Evolutionary conservation across 129 eudicot genomes (phyloP), one percentile per base, ranked within the genome.

Genomic region (Flaveria brownii): DNA sequence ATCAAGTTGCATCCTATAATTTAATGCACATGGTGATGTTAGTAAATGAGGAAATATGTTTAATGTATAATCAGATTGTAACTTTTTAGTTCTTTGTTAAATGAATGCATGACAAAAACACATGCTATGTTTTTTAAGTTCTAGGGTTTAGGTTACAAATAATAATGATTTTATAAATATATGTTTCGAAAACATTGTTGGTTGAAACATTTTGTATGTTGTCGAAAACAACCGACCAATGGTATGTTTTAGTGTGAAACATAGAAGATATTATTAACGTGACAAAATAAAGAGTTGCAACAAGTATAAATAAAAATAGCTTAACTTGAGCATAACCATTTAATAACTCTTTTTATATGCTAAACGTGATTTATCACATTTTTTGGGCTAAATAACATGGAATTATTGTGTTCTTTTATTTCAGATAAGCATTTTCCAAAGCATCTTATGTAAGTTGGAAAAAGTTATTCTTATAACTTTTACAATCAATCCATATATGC

Each of bases 1-100:
- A 71, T 18, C 69, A 73, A 73, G 77, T 73, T 59, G 68, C 51
- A 55, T 73, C 77, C 28, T 73, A 56, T 56, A 13, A 36, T 72
- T 55, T 39, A 36, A 36, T 36, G 41, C 77, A 73, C 39, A 64
- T 45, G 54, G 55, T 11, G 55, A 26, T 39, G 39, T 73, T 5
- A 36, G 43, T 55, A 56, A 12, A 52, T n/a, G 30, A 72, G 16
- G 15, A 54, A 72, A 2, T 1, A 10, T 72, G 36, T 1, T 30
- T 72, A 0, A 36, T 54, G 9, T 72, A 55, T 17, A 47, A 23
- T 26, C 42, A 43, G 17, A 9, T 26, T 28, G 3, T 10, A 16
- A 12, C 1, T 12, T 47, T 13, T 47, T 30, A 3, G 3, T 30
- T 47, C 56, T 57, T 57, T 42, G 69, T 2, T 56, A 18, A 30